These are phyloP conservation scores for Boletus pseudo-olivaceus DNA, from an alignment of 768 basidiomycete genomes.

Conservation along the genomic window DNA sequence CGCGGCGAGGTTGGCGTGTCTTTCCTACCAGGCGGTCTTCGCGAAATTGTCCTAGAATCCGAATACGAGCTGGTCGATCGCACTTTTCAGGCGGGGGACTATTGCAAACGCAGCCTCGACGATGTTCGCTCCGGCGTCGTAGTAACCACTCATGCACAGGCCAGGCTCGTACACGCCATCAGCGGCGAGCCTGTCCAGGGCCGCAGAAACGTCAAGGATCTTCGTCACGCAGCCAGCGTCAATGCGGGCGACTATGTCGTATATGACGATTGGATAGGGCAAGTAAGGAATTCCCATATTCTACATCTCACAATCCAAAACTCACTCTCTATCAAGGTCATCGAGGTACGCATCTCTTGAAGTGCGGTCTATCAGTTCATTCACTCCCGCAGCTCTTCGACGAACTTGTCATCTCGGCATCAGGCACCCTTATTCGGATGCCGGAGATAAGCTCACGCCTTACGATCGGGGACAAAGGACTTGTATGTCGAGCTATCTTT, in stretches of 20 bases:
- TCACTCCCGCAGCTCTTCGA: slow-evolving; percentile 65
- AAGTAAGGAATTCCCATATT: slow-evolving; percentile 47
- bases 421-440: slow-evolving; percentile 64
- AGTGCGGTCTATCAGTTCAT: slow-evolving; percentile 2
- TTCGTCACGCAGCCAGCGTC: slow-evolving; percentile 55
- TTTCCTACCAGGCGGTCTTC: slow-evolving; percentile 50
- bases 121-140: slow-evolving; percentile 77
- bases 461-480: slow-evolving; percentile 69
- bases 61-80: slow-evolving; percentile 73
- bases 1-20: slow-evolving; percentile 84
- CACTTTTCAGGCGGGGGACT: slow-evolving; percentile 72
- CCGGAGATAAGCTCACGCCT: slow-evolving; percentile 78
- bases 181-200: slow-evolving; percentile 54
- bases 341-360: slow-evolving; percentile 55
- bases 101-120: slow-evolving; percentile 75
- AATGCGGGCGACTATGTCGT: slow-evolving; percentile 81
- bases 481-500: slow-evolving; percentile 41
- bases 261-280: slow-evolving; percentile 85
- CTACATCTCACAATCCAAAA: slow-evolving; percentile 1
- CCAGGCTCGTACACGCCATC: slow-evolving; percentile 73
- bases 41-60: slow-evolving; percentile 70
- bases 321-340: slow-evolving; percentile 44
- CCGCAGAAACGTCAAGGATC: slow-evolving; percentile 59
- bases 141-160: slow-evolving; percentile 55
- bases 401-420: slow-evolving; percentile 70